Base-by-base conservation (phyloP, 2,329 filamentous ascomycete species). In the Fusarium heterosporum region DNA sequence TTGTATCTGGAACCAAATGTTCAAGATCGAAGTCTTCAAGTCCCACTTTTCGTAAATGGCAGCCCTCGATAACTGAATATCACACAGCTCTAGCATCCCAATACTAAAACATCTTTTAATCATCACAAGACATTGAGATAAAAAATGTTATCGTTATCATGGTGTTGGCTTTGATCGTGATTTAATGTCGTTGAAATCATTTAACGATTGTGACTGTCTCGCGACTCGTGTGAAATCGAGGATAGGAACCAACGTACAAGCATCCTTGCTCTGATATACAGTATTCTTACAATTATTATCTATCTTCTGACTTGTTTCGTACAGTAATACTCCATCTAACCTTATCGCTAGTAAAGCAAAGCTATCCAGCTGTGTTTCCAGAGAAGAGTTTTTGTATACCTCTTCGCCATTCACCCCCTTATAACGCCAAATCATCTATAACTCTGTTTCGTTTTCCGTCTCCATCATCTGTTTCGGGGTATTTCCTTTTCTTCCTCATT, bases 1-100 rank as follows among this genome's bases (percentile, higher is more conserved):
- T 47, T n/a, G 22, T 32, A 30, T 43, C n/a, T 14, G 14, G 19
- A 26, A 34, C 29, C 19, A 55, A 49, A 47, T 39, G 28, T 29
- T 53, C 16, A 19, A 59, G 61, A 61, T 69, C n/a, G 41, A 69
- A 63, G 67, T 70, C 64, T 68, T 70, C 55, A 53, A 68, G 58
- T 68, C 55, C 64, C 67, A 68, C 67, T 68, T 68, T 68, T 68
- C 50, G 39, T 54, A 41, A 49, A 45, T 51, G 50, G 29, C 40
- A 49, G 47, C 73, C 74, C 74, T 75, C 73, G 73, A 67, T 75
- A 75, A 74, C 54, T 75, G 64, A 76, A 76, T 76, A 65, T 53
- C 26, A 13, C 48, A 43, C 41, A 61, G 51, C 51, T 40, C 38
- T 43, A 14, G n/a, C 10, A 29, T 28, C 32, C 45, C 46, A 30